A percentile compares a stretch with the other conserved stretches of the same genome.
These are phyloP conservation scores for Bifiguratus adelaidae DNA, from an alignment of 192 early-diverging fungal genomes.

Conservation along the genomic window DNA sequence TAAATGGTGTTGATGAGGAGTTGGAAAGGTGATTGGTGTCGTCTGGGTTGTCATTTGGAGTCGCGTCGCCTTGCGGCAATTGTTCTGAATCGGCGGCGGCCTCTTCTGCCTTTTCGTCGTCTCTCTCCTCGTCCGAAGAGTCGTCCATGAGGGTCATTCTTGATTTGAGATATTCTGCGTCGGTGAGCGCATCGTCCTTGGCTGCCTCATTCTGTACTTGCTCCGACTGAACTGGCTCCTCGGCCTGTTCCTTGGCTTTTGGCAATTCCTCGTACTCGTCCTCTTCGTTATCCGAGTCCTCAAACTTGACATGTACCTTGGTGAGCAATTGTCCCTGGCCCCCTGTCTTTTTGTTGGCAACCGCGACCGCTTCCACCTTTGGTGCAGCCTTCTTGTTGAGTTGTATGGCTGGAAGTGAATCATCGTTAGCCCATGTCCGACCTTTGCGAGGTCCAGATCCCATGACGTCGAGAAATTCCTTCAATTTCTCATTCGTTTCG, in stretches of 20 bases:
- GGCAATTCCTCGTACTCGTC: conserved; percentile 62
- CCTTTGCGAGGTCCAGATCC: conserved; percentile 54
- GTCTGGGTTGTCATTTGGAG: conserved; percentile 7
- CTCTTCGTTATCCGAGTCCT: conserved; percentile 57
- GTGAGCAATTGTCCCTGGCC: conserved; percentile 48
- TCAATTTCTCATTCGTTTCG: conserved; percentile 70
- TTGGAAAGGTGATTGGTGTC: conserved; percentile 3
- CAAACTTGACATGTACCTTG: conserved; percentile 47
- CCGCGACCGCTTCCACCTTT: conserved; percentile 15
- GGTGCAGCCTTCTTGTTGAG: conserved; percentile 22
- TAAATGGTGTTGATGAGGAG: background rate
- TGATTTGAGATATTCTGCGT: conserved; percentile 56
- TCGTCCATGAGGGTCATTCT: conserved; percentile 37
- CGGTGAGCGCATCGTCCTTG: conserved; percentile 25
- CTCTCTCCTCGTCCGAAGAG: conserved; percentile 1
- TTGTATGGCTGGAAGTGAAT: conserved; percentile 27
- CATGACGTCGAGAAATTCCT: conserved; percentile 89
- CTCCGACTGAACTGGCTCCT: too few relatives aligned
- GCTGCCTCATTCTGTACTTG: conserved; percentile 15
- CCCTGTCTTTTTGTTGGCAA: conserved; percentile 45
- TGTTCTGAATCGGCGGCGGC: conserved; percentile 5
- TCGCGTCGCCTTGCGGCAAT: conserved; percentile 3
- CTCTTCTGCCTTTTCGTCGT: conserved; percentile 12
- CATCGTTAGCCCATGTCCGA: conserved; percentile 91
- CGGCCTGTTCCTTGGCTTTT: conserved; percentile 22